Percentiles rank a stretch among this genome's conserved stretches.
Evolutionary conservation across 805 yeast species (phyloP).

Genomic region (Candida silvatica): DNA sequence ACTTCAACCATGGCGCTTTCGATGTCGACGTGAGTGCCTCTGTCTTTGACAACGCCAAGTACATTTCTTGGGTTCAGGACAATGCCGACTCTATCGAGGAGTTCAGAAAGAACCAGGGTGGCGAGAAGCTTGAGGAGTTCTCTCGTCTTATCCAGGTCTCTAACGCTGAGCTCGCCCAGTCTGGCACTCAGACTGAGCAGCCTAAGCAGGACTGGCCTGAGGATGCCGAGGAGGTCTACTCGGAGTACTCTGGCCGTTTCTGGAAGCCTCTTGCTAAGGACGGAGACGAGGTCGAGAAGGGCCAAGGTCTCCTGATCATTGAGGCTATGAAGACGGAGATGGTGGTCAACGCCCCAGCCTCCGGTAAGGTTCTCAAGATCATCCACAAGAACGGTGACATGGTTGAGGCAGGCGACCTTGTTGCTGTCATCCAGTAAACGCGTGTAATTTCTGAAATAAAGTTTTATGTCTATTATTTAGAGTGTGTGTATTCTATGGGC

Average conservation of each 20-base stretch:
- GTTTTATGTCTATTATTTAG: background rate
- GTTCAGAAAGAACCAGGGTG: conserved; percentile 60
- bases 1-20: conserved; percentile 75
- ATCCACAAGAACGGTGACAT: conserved; percentile 85
- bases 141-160: conserved; percentile 74
- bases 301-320: conserved; percentile 78
- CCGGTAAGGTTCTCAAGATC: conserved; percentile 66
- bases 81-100: conserved; percentile 65
- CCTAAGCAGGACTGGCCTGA: conserved; percentile 59
- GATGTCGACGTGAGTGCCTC: conserved; percentile 66
- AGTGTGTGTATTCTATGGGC: background rate
- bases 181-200: conserved; percentile 34
- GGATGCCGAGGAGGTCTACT: conserved; percentile 75
- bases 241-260: conserved; percentile 94
- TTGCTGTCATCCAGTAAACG: conserved; percentile 63
- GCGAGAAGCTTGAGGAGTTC: conserved; percentile 81
- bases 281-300: conserved; percentile 66
- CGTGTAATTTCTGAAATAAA: too few relatives aligned
- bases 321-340: conserved; percentile 99
- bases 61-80: conserved; percentile 68
- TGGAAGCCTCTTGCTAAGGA: conserved; percentile 85
- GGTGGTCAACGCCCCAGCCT: conserved; percentile 66
- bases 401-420: conserved; percentile 95
- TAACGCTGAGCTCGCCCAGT: conserved; percentile 58
- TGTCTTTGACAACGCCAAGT: conserved; percentile 75